These are phyloP conservation scores for Colletotrichum falcatum DNA, from an alignment of 2,329 filamentous ascomycete genomes.

Conservation along the genomic window DNA sequence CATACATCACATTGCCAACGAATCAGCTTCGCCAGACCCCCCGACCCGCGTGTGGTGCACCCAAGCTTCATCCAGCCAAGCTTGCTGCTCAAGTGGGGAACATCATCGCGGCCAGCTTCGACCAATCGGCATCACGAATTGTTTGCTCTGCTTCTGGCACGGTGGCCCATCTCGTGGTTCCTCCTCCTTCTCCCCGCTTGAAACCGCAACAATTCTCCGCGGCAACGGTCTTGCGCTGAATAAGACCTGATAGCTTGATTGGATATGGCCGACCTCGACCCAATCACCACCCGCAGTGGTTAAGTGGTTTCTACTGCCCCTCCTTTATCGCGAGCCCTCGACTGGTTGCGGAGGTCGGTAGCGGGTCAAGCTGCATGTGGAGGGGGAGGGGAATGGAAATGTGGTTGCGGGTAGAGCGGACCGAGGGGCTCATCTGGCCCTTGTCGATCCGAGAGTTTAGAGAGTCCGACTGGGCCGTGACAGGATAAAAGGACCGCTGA, in stretches of 20 bases:
- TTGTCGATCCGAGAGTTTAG: neutral
- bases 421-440: neutral
- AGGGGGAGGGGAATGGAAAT: slow-evolving; percentile 12
- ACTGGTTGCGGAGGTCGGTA: slow-evolving; percentile 26
- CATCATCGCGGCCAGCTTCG: neutral
- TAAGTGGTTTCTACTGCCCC: slow-evolving; percentile 21
- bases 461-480: neutral
- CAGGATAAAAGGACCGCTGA: slow-evolving; percentile 26
- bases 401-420: slow-evolving; percentile 11
- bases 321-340: slow-evolving; percentile 37
- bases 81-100: slow-evolving; percentile 28
- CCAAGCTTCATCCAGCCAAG: slow-evolving; percentile 36
- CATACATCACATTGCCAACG: neutral
- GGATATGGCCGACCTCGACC: slow-evolving; percentile 11
- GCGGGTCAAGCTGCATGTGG: slow-evolving; percentile 23
- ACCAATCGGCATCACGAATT: slow-evolving; percentile 26
- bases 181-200: neutral
- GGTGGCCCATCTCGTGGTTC: neutral
- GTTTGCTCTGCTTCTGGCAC: neutral
- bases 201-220: neutral
- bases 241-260: neutral
- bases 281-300: slow-evolving; percentile 11
- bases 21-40: slow-evolving; percentile 7
- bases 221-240: neutral
- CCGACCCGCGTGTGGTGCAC: slow-evolving; percentile 26